phyloP scores from a whole-genome alignment of 1,284 basidiomycete genomes.

The Puccinia novopanici region DNA sequence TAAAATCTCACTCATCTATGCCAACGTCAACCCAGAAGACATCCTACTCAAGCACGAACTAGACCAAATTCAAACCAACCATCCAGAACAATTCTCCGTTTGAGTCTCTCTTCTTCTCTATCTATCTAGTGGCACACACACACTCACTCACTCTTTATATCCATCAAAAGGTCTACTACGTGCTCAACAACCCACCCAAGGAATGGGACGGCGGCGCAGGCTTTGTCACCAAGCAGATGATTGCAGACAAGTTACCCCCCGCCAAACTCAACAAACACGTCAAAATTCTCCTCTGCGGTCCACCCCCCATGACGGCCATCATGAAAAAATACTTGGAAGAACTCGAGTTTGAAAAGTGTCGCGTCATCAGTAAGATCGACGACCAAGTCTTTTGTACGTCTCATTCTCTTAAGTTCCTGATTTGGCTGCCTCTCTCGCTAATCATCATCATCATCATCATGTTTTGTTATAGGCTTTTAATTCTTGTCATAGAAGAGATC shows the following conservation, averaged over 20 bases:
- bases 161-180: conserved; percentile 69
- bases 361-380: conserved; percentile 55
- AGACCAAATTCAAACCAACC: conserved; percentile 71
- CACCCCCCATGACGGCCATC: conserved; percentile 58
- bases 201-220: conserved; percentile 85
- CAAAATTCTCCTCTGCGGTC: conserved; percentile 61
- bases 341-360: conserved; percentile 56
- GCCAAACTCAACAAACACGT: conserved; percentile 54
- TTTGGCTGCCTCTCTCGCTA: no score
- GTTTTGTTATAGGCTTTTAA: neutral
- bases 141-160: no score
- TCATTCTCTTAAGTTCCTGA: neutral
- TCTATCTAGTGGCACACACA: no score
- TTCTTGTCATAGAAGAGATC: no score
- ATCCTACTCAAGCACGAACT: conserved; percentile 78
- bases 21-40: conserved; percentile 71
- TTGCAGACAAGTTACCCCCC: conserved; percentile 65
- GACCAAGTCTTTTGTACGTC: conserved; percentile 49
- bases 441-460: neutral
- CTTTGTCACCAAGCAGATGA: conserved; percentile 92
- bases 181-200: conserved; percentile 86
- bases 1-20: conserved; percentile 89
- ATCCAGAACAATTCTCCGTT: conserved; percentile 75
- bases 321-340: conserved; percentile 58
- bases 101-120: neutral